phyloP scores from a whole-genome alignment of 768 basidiomycete genomes.

The Rhodotorula paludigena region DNA sequence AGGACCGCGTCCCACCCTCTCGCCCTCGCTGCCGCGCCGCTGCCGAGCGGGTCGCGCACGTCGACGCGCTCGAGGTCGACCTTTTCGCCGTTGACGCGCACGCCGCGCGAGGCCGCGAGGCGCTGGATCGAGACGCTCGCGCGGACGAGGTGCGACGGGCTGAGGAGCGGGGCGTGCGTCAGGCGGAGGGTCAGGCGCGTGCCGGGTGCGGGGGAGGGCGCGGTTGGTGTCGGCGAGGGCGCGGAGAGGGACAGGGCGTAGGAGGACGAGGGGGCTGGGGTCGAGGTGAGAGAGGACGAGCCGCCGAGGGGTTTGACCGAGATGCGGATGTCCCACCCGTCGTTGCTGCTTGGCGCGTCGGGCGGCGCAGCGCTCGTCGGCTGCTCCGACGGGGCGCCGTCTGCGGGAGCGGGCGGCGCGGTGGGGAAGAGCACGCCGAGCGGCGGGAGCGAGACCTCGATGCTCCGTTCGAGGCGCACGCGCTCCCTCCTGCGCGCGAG shows the following conservation, averaged over 20 bases:
- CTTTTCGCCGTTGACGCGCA: constrained; percentile 80
- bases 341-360: no score
- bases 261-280: constrained; percentile 21
- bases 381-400: constrained; percentile 52
- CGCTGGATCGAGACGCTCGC: constrained; percentile 74
- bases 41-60: constrained; percentile 57
- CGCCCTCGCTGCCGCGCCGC: not conserved
- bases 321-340: constrained; percentile 33
- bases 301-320: constrained; percentile 14
- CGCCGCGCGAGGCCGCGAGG: constrained; percentile 64
- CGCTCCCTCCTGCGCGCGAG: constrained; percentile 49
- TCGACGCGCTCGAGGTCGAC: constrained; percentile 63
- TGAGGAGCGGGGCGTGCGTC: constrained; percentile 64
- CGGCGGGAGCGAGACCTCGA: constrained; percentile 58
- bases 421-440: constrained; percentile 81
- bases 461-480: constrained; percentile 58
- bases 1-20: not conserved
- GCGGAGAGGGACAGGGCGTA: constrained; percentile 43
- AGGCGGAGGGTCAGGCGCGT: constrained; percentile 57
- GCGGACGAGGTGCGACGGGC: constrained; percentile 73
- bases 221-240: not conserved
- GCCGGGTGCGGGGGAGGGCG: not conserved
- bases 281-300: no score
- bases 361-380: not conserved
- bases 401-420: constrained; percentile 67